These are phyloP conservation scores for Nosema muscidifuracis DNA, from an alignment of 371 early-diverging fungal species.

Conservation along the genomic window DNA sequence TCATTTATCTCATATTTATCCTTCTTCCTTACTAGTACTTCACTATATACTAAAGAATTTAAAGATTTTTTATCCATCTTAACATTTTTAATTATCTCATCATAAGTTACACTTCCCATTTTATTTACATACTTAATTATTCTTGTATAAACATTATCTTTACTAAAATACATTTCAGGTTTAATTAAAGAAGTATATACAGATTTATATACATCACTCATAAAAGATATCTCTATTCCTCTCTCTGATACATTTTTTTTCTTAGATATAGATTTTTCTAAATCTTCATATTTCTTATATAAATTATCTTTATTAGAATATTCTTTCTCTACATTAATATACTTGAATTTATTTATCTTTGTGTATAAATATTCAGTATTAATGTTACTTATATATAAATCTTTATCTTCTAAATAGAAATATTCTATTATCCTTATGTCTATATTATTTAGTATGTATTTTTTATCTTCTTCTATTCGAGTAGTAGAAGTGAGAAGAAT, in stretches of 20 bases:
- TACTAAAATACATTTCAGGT: neutral
- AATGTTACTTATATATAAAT: neutral
- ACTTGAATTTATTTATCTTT: neutral
- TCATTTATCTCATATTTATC: neutral
- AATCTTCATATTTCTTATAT: neutral
- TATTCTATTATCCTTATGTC: neutral
- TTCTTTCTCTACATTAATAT: neutral
- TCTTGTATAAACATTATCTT: neutral
- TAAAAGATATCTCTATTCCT: neutral
- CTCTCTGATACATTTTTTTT: neutral
- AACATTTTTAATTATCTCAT: neutral
- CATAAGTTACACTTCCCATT: neutral
- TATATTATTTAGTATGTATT: neutral
- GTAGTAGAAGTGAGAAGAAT: neutral
- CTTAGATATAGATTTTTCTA: too few relatives aligned
- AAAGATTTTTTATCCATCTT: neutral
- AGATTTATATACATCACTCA: neutral
- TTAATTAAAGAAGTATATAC: neutral
- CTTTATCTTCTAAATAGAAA: neutral
- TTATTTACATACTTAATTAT: neutral
- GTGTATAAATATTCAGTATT: neutral
- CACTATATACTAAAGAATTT: neutral
- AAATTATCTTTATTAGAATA: neutral
- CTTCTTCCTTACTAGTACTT: neutral
- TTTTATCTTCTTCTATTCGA: neutral